Conservation (phyloP, 225 moss, liverwort and hornwort species). For the Neckera pumila region DNA sequence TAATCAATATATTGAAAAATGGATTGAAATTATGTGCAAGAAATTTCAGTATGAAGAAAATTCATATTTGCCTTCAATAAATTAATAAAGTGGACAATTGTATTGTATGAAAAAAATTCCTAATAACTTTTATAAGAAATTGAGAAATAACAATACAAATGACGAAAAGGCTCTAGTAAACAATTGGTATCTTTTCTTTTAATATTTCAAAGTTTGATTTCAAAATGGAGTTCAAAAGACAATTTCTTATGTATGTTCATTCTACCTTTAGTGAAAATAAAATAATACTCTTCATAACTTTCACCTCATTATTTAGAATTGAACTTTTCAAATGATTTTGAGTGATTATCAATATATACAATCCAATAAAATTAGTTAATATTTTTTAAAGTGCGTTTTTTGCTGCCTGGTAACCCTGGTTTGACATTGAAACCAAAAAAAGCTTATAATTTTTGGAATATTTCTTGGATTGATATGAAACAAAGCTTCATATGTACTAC, state of each 20-base stretch:
- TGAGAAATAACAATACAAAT: background rate
- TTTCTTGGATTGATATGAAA: background rate
- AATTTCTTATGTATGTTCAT: background rate
- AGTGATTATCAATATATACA: background rate
- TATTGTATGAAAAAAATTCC: too few species aligned
- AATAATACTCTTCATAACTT: background rate
- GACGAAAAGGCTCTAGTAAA: background rate
- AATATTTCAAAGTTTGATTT: background rate
- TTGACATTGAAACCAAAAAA: background rate
- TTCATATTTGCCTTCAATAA: too few species aligned
- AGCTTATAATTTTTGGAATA: background rate
- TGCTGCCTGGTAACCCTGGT: rapidly evolving
- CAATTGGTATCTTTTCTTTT: background rate
- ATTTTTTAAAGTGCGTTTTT: too few species aligned
- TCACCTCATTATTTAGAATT: background rate
- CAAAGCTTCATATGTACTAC: background rate
- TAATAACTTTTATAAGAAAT: background rate
- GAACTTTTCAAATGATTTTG: background rate
- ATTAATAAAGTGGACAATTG: too few species aligned
- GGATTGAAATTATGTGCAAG: background rate
- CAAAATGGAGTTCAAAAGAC: background rate
- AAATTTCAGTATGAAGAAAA: too few species aligned
- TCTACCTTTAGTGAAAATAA: background rate
- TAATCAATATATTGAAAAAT: background rate
- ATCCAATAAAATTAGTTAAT: background rate